A percentile compares a stretch with the other conserved stretches of the same genome.
These are phyloP conservation scores for Kokia cookei DNA, from an alignment of 441 rosid species.

Conservation along the genomic window DNA sequence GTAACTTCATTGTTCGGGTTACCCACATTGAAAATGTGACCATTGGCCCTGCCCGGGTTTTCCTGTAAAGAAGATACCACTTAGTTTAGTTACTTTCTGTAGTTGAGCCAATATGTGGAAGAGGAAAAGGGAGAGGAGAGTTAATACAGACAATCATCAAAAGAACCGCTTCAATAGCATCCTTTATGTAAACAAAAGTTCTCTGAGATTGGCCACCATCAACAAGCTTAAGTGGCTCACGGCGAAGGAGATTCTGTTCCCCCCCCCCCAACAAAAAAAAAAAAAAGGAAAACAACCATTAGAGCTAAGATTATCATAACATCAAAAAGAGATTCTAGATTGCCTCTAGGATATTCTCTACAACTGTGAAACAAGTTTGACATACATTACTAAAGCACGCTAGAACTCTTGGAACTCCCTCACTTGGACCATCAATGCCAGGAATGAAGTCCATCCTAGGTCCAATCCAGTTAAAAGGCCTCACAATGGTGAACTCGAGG, in stretches of 20 bases:
- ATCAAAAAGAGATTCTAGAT: not conserved
- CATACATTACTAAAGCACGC: constrained; percentile 97
- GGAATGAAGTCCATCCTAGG: constrained; percentile 99
- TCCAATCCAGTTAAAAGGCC: constrained; percentile 99
- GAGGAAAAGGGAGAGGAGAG: not conserved
- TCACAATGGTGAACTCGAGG: constrained; percentile 86
- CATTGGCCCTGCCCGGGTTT: constrained; percentile 91
- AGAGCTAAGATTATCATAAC: not conserved
- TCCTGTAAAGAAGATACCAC: constrained; percentile 40
- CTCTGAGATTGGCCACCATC: constrained; percentile 97
- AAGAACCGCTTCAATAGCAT: constrained; percentile 94
- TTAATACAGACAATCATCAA: constrained; percentile 72
- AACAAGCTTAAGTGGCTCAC: constrained; percentile 85
- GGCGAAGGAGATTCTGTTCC: constrained; percentile 65
- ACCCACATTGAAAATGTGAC: constrained; percentile 94
- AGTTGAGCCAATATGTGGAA: not conserved
- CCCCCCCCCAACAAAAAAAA: not conserved
- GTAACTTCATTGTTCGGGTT: constrained; percentile 98
- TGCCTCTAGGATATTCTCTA: not conserved
- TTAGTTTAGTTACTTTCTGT: constrained; percentile 16
- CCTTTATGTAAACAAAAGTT: constrained; percentile 87
- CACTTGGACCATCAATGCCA: constrained; percentile 97
- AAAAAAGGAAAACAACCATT: not conserved
- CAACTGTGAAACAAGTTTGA: constrained; percentile 3
- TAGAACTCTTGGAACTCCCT: constrained; percentile 96